Percentiles rank a stretch among this genome's conserved stretches.
phyloP scores from a whole-genome alignment of 2,329 filamentous ascomycete genomes.

The Juglanconis oblonga region DNA sequence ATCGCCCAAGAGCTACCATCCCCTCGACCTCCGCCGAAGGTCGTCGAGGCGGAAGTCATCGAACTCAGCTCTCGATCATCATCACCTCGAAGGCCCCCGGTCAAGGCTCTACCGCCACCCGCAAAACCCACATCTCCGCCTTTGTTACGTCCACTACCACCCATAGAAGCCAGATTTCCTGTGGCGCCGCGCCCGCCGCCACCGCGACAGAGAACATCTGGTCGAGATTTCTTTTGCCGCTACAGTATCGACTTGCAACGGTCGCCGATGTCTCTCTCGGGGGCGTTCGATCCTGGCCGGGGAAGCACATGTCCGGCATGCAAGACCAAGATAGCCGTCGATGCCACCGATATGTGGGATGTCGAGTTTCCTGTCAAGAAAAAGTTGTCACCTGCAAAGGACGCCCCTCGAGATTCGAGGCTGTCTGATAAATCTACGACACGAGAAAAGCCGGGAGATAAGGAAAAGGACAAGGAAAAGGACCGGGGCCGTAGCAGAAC shows the following conservation, averaged over 20 bases:
- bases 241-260: constrained; percentile 31
- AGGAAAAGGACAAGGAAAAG: constrained; percentile 22
- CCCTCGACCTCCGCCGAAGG: constrained; percentile 13
- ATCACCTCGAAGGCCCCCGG: constrained; percentile 5
- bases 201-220: constrained; percentile 9
- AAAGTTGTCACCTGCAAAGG: constrained; percentile 14
- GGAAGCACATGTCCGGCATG: constrained; percentile 26
- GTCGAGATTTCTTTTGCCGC: constrained; percentile 27
- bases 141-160: constrained; percentile 7
- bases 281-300: constrained; percentile 19
- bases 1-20: constrained; percentile 21
- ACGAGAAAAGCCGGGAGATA: too few species aligned
- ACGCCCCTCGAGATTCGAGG: constrained; percentile 13
- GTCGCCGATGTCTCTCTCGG: constrained; percentile 23
- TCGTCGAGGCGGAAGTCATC: constrained; percentile 21
- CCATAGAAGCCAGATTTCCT: too few species aligned
- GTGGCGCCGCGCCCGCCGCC: background rate
- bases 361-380: constrained; percentile 24
- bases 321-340: constrained; percentile 23
- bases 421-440: too few species aligned
- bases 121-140: constrained; percentile 8
- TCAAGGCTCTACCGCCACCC: constrained; percentile 12
- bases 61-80: constrained; percentile 12
- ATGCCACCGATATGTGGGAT: constrained; percentile 28
- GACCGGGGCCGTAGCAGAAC: constrained; percentile 11